Evolutionary conservation across 805 yeast species (phyloP).

Genomic region (Schizosaccharomyces octosporus): DNA sequence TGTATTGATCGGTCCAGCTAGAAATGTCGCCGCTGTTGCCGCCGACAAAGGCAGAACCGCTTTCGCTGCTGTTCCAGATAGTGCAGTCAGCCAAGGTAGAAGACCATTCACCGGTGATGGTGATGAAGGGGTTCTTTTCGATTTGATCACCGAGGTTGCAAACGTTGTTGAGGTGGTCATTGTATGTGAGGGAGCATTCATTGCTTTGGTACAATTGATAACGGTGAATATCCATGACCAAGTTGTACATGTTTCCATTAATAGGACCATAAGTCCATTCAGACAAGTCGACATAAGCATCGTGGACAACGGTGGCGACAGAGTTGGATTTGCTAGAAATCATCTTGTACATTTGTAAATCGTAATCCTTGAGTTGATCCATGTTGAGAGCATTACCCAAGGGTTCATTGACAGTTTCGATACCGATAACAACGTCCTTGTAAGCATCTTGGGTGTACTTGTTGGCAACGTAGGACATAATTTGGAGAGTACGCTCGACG

Average conservation of each 20-base stretch:
- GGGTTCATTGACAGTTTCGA: conserved; percentile 77
- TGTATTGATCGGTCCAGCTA: conserved; percentile 36
- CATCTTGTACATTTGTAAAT: conserved; percentile 35
- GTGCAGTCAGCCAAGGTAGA: conserved; percentile 35
- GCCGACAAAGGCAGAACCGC: conserved; percentile 60
- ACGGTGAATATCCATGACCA: conserved; percentile 69
- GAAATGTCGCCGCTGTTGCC: conserved; percentile 42
- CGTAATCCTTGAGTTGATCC: conserved; percentile 33
- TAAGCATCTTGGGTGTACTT: conserved; percentile 41
- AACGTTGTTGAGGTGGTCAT: conserved; percentile 11
- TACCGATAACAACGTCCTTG: conserved; percentile 53
- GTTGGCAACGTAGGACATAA: conserved; percentile 27
- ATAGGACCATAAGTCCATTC: conserved; percentile 37
- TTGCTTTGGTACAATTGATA: conserved; percentile 43
- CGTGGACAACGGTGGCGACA: conserved; percentile 13
- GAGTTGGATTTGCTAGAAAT: conserved; percentile 26
- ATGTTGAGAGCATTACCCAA: conserved; percentile 22
- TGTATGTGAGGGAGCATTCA: conserved; percentile 2
- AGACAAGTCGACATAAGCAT: conserved; percentile 41
- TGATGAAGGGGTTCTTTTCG: conserved; percentile 9
- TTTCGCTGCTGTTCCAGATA: conserved; percentile 69
- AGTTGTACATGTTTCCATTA: conserved; percentile 23
- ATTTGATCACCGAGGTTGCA: not conserved
- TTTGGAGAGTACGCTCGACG: conserved; percentile 28
- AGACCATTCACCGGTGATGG: conserved; percentile 58